These are phyloP conservation scores for Xylariaceae sp. DNA, from an alignment of 2,329 filamentous ascomycete species.

Conservation along the genomic window DNA sequence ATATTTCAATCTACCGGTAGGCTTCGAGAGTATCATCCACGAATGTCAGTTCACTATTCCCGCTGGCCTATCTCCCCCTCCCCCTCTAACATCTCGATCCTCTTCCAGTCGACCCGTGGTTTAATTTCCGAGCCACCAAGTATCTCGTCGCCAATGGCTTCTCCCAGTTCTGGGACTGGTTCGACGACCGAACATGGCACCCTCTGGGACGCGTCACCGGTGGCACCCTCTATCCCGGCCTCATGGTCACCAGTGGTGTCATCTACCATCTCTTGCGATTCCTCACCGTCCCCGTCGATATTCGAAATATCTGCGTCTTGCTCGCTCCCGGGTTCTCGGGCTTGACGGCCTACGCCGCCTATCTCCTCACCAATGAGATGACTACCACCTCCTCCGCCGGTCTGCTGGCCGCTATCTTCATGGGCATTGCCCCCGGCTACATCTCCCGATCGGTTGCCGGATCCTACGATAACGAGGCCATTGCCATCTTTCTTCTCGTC, in stretches of 20 bases:
- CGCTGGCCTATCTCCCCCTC: slow-evolving; percentile 8
- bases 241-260: slow-evolving; percentile 97
- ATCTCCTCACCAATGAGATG: slow-evolving; percentile 97
- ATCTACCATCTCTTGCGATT: slow-evolving; percentile 93
- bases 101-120: slow-evolving; percentile 90
- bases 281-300: slow-evolving; percentile 89
- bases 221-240: slow-evolving; percentile 94
- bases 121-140: slow-evolving; percentile 98
- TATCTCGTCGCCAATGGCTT: slow-evolving; percentile 96
- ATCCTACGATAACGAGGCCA: slow-evolving; percentile 99
- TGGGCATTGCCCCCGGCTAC: slow-evolving; percentile 96
- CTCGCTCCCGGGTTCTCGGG: slow-evolving; percentile 93
- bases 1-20: slow-evolving; percentile 39
- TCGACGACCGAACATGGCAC: slow-evolving; percentile 99
- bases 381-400: slow-evolving; percentile 91
- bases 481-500: slow-evolving; percentile 96
- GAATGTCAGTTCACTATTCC: slow-evolving; percentile 69
- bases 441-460: slow-evolving; percentile 97
- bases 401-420: slow-evolving; percentile 88
- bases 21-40: slow-evolving; percentile 99
- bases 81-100: not conserved
- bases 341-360: slow-evolving; percentile 85
- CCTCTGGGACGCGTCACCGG: slow-evolving; percentile 96
- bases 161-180: slow-evolving; percentile 99
- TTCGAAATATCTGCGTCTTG: slow-evolving; percentile 96